Percentiles rank a stretch among this genome's conserved stretches.
These are phyloP conservation scores for Pyronema domesticum DNA, from an alignment of 495 filamentous ascomycete genomes.

Conservation along the genomic window DNA sequence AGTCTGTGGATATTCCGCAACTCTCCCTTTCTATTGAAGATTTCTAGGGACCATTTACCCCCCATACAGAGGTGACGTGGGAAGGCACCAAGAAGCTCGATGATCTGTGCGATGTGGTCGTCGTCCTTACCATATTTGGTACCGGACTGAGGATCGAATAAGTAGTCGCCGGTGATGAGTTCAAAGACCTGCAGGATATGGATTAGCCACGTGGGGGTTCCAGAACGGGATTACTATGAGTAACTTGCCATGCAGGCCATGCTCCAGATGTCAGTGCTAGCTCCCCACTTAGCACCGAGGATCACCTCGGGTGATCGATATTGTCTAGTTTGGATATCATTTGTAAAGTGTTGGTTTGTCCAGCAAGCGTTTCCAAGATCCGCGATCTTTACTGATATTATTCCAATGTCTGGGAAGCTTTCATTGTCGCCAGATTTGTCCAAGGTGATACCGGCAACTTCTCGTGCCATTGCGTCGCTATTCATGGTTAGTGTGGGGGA, in stretches of 20 bases:
- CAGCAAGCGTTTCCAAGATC: slow-evolving; percentile 97
- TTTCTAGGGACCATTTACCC: slow-evolving; percentile 96
- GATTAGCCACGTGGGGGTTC: background rate
- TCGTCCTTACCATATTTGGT: slow-evolving; percentile 99
- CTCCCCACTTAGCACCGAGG: slow-evolving; percentile 90
- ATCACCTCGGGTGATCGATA: slow-evolving; percentile 97
- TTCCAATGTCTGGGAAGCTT: slow-evolving; percentile 37
- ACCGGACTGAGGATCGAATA: slow-evolving; percentile 96
- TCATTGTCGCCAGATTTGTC: slow-evolving; percentile 46
- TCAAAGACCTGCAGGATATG: slow-evolving; percentile 58
- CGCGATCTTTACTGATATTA: slow-evolving; percentile 97
- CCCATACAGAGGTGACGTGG: slow-evolving; percentile 76
- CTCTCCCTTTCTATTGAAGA: slow-evolving; percentile 96
- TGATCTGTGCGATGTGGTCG: slow-evolving; percentile 98
- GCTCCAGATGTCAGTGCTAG: slow-evolving; percentile 97
- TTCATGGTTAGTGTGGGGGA: slow-evolving; percentile 4
- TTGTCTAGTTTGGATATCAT: slow-evolving; percentile 96
- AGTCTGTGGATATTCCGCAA: slow-evolving; percentile 93
- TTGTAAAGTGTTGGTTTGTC: slow-evolving; percentile 97
- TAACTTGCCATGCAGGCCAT: slow-evolving; percentile 89
- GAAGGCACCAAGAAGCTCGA: slow-evolving; percentile 87
- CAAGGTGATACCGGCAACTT: slow-evolving; percentile 87
- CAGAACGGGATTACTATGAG: background rate
- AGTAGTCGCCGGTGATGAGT: slow-evolving; percentile 93
- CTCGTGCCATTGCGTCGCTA: slow-evolving; percentile 76